Conservation (phyloP, 2,329 filamentous ascomycete genomes). For the Didymella pinodella region DNA sequence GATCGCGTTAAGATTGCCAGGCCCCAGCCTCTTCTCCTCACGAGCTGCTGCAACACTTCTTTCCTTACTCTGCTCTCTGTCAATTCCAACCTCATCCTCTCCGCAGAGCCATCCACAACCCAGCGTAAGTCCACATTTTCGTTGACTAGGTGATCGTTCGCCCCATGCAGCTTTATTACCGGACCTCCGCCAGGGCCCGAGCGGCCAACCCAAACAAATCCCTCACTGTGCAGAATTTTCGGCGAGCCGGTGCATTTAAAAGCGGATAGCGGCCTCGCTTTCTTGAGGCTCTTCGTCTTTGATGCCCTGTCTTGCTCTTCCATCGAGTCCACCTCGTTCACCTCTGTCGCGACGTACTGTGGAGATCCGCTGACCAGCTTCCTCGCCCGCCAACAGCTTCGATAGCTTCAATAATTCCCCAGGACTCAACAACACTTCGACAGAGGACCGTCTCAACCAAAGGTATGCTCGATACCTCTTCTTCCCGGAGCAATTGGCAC, state of each 20-base stretch:
- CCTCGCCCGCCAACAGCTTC: conserved; percentile 34
- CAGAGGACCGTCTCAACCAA: conserved; percentile 36
- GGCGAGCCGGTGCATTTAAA: conserved; percentile 42
- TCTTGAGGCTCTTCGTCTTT: conserved; percentile 34
- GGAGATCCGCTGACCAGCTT: conserved; percentile 45
- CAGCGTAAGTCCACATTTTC: conserved; percentile 41
- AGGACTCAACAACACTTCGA: conserved; percentile 25
- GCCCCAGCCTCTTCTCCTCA: conserved; percentile 25
- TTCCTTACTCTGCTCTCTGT: conserved; percentile 23
- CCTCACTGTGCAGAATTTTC: conserved; percentile 50
- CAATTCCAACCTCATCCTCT: conserved; percentile 17
- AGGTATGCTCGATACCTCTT: conserved; percentile 41
- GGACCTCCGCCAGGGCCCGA: conserved; percentile 41
- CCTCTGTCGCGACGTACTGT: conserved; percentile 37
- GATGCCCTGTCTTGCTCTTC: conserved; percentile 41
- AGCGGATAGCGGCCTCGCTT: conserved; percentile 33
- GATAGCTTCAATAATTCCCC: conserved; percentile 33
- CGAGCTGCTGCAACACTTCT: conserved; percentile 13
- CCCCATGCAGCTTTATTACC: conserved; percentile 37
- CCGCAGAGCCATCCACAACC: conserved; percentile 26
- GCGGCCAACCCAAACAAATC: conserved; percentile 46
- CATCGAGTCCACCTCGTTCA: conserved; percentile 33
- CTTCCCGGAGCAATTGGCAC: conserved; percentile 29
- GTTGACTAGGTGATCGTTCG: conserved; percentile 31
- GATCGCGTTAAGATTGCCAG: conserved; percentile 20